phyloP scores from a whole-genome alignment of 192 early-diverging fungal species.

The Dissophora ornata region DNA sequence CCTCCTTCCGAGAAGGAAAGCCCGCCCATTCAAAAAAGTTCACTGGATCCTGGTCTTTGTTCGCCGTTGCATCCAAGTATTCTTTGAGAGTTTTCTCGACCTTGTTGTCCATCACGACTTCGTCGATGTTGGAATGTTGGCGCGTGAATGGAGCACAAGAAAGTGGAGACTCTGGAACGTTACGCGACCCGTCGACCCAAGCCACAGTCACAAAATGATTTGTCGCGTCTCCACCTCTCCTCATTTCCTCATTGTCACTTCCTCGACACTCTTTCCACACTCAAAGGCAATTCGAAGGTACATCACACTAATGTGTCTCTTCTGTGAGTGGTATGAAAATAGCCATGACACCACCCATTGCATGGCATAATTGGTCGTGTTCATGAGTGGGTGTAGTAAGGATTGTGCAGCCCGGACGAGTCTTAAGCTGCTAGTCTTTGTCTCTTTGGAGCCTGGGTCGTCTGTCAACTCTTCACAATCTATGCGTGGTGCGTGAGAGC shows the following conservation, averaged over 20 bases:
- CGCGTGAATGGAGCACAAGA: conserved; percentile 12
- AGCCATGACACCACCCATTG: conserved; percentile 38
- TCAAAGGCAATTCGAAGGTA: conserved; percentile 26
- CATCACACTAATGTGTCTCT: conserved; percentile 14
- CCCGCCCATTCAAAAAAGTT: conserved; percentile 44
- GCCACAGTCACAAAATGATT: neutral
- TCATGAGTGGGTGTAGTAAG: conserved; percentile 47
- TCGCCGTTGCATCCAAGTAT: conserved; percentile 18
- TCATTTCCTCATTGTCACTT: conserved; percentile 1
- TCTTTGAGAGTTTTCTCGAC: conserved; percentile 12
- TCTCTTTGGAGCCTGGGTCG: conserved; percentile 47
- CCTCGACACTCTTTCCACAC: conserved; percentile 18
- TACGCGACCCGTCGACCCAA: too few relatives aligned
- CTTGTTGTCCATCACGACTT: conserved; percentile 24
- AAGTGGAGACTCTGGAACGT: too few relatives aligned
- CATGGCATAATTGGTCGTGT: conserved; percentile 50
- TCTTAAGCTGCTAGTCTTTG: conserved; percentile 55
- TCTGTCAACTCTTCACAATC: conserved; percentile 48
- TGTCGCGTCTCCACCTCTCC: neutral
- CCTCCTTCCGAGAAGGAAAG: conserved; percentile 34
- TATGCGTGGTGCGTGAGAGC: conserved; percentile 51
- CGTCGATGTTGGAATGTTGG: conserved; percentile 3
- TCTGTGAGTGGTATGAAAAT: conserved; percentile 20
- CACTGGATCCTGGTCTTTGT: conserved; percentile 34
- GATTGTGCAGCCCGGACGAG: conserved; percentile 50